These are phyloP conservation scores for Kappamyces sp. DNA, from an alignment of 192 early-diverging fungal species.

Conservation along the genomic window DNA sequence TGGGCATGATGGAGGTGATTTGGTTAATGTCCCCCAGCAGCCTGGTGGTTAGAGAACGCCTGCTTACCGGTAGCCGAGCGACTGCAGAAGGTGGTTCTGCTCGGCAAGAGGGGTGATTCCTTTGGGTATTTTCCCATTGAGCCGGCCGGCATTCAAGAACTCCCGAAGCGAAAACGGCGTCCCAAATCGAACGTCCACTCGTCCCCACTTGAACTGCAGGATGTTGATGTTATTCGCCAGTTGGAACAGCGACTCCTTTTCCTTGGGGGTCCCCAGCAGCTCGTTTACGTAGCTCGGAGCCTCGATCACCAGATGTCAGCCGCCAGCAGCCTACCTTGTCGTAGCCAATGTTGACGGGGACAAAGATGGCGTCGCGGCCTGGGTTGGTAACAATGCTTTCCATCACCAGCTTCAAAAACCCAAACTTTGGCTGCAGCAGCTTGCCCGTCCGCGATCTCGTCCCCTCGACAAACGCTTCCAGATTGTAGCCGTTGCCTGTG, in stretches of 20 bases:
- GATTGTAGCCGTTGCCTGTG: constrained; percentile 65
- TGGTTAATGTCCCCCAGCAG: constrained; percentile 55
- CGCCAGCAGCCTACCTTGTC: constrained; percentile 51
- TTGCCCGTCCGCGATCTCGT: constrained; percentile 78
- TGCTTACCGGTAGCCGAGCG: constrained; percentile 61
- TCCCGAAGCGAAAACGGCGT: constrained; percentile 65
- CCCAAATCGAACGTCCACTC: constrained; percentile 75
- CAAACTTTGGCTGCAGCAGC: constrained; percentile 71
- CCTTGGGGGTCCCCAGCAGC: constrained; percentile 72
- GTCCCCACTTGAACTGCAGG: constrained; percentile 69
- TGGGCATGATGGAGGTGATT: constrained; percentile 77
- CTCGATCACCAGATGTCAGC: constrained; percentile 50
- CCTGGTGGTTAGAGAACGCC: constrained; percentile 8
- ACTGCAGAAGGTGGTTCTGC: constrained; percentile 54
- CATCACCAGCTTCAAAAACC: constrained; percentile 75
- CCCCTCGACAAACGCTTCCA: constrained; percentile 81
- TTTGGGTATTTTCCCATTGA: constrained; percentile 1
- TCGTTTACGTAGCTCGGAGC: constrained; percentile 73
- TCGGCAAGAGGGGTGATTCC: constrained; percentile 28
- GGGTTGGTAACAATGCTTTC: constrained; percentile 60
- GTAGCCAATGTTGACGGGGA: constrained; percentile 78
- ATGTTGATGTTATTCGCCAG: constrained; percentile 51
- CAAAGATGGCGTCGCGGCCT: constrained; percentile 63
- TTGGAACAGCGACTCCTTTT: constrained; percentile 68
- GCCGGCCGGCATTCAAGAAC: constrained; percentile 45